Conservation (phyloP, 1,284 basidiomycete genomes). For the Cryptococcus neoformans region DNA sequence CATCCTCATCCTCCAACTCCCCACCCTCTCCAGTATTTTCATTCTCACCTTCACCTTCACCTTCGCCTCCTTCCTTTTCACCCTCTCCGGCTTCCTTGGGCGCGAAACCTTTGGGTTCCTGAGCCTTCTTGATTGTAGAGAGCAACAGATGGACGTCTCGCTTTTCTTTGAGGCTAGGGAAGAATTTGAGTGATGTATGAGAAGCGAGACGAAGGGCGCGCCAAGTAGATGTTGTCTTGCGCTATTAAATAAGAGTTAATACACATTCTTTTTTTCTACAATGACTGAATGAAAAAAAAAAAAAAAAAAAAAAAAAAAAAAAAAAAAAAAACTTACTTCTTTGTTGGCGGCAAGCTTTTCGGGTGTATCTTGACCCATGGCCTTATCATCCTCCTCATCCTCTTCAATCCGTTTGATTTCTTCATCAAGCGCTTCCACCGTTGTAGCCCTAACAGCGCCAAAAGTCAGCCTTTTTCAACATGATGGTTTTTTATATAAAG, state of each 20-base stretch:
- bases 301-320: neutral
- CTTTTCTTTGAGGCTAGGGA: conserved; percentile 16
- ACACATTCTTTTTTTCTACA: neutral
- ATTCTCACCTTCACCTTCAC: conserved; percentile 1
- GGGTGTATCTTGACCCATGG: conserved; percentile 30
- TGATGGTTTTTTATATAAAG: neutral
- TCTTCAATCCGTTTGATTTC: conserved; percentile 29
- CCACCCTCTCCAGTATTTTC: neutral
- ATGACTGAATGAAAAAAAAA: no score
- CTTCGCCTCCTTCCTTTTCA: conserved; percentile 2
- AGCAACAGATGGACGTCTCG: conserved; percentile 30
- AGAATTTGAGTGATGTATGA: conserved; percentile 26
- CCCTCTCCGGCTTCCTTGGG: conserved; percentile 6
- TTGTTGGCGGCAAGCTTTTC: conserved; percentile 18
- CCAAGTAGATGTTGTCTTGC: conserved; percentile 34
- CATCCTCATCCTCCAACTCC: conserved; percentile 8
- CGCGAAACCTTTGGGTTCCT: conserved; percentile 4
- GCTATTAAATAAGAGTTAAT: conserved; percentile 9
- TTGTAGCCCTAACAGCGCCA: conserved; percentile 15
- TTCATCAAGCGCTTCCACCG: conserved; percentile 23
- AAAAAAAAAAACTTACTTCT: conserved; percentile 14
- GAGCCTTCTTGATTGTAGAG: conserved; percentile 16
- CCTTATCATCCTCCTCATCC: conserved; percentile 40
- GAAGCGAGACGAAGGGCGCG: conserved; percentile 35
- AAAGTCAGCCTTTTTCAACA: conserved; percentile 1